phyloP scores from a whole-genome alignment of 148 eudicot genomes.

The Chenopodium suecicum region DNA sequence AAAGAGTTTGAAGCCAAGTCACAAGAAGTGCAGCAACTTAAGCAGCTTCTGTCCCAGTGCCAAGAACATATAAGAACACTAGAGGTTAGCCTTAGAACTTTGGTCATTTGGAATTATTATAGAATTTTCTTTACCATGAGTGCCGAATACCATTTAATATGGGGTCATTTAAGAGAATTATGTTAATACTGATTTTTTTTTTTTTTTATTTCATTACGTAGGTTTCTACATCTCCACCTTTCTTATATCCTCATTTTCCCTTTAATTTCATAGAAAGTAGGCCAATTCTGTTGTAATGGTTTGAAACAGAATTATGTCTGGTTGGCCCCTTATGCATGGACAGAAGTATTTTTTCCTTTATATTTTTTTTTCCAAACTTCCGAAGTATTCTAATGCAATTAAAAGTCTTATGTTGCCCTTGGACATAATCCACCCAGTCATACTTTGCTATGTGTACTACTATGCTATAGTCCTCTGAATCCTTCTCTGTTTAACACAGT shows the following conservation, averaged over 20 bases:
- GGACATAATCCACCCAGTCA: not conserved
- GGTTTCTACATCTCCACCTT: not conserved
- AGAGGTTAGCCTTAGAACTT: conserved; percentile 48
- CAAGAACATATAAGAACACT: conserved; percentile 80
- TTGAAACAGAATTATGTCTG: not conserved
- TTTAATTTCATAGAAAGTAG: not conserved
- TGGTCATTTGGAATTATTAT: not conserved
- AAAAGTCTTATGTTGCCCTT: not conserved
- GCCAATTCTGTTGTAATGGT: not conserved
- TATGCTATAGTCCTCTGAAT: not conserved
- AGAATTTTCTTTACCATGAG: not conserved
- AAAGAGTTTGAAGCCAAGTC: conserved; percentile 68
- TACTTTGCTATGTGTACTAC: not conserved
- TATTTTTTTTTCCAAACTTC: not conserved
- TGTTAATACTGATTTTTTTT: no score
- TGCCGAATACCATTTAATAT: not conserved
- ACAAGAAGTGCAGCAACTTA: conserved; percentile 63
- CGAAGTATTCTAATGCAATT: no score
- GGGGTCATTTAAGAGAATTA: not conserved
- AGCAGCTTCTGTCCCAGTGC: conserved; percentile 75
- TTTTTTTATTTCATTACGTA: not conserved
- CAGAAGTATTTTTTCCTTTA: not conserved
- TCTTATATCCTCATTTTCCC: not conserved
- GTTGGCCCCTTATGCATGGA: not conserved
- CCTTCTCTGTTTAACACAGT: not conserved